A percentile compares a stretch with the other conserved stretches of the same genome.
phyloP scores from a whole-genome alignment of 345 rosid species.

The Melaleuca quinquenervia region DNA sequence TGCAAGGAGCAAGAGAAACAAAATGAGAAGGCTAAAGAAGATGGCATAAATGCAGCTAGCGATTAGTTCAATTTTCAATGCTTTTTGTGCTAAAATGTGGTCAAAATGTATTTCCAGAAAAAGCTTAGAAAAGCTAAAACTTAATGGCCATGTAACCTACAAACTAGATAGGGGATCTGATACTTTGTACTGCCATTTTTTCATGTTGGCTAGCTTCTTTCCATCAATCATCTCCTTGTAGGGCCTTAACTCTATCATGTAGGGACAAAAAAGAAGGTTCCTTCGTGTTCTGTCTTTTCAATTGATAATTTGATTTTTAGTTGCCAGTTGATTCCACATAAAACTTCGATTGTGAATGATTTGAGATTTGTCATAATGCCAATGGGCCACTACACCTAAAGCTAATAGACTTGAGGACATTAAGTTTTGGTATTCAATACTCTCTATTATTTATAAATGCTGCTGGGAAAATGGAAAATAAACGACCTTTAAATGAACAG shows the following conservation, averaged over 20 bases:
- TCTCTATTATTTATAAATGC: not conserved
- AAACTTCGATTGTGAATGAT: not conserved
- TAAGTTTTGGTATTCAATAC: not conserved
- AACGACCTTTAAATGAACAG: not conserved
- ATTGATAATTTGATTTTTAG: not conserved
- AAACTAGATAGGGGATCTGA: not conserved
- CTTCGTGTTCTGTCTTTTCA: not conserved
- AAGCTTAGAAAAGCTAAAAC: not conserved
- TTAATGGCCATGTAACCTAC: not conserved
- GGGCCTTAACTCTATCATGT: not conserved
- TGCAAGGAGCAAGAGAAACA: conserved; percentile 61
- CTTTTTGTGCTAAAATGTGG: not conserved
- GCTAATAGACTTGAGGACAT: not conserved
- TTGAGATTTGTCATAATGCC: not conserved
- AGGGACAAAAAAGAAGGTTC: not conserved
- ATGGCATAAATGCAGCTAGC: conserved; percentile 14
- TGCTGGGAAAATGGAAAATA: not conserved
- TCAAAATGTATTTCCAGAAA: not conserved
- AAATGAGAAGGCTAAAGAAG: conserved; percentile 40
- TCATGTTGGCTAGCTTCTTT: not conserved
- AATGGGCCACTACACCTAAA: not conserved
- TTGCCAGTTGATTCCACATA: not conserved
- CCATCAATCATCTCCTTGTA: not conserved
- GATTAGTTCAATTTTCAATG: not conserved
- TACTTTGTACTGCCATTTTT: not conserved